Percentiles rank a stretch among this genome's conserved stretches.
These are phyloP conservation scores for Trichosporon faecale DNA, from an alignment of 1,284 basidiomycete genomes.

Conservation along the genomic window DNA sequence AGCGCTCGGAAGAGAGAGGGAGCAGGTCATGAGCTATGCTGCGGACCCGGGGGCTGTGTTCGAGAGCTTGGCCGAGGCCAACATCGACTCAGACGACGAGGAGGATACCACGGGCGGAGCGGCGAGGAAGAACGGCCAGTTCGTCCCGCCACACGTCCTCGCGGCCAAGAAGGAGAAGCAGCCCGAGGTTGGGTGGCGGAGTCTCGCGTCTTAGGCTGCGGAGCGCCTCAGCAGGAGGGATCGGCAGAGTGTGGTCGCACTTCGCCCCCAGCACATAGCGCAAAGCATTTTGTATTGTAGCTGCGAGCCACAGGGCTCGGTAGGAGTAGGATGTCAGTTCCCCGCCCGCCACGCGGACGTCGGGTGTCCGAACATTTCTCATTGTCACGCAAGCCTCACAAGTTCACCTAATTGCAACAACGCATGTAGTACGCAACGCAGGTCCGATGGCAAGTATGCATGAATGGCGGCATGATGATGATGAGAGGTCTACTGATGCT, in stretches of 20 bases:
- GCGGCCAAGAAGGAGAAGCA: conserved; percentile 30
- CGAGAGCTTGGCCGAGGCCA: conserved; percentile 37
- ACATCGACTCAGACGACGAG: conserved; percentile 26
- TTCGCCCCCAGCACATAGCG: neutral
- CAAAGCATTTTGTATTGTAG: neutral
- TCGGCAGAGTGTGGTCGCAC: neutral
- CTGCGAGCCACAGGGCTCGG: neutral
- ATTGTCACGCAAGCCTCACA: neutral
- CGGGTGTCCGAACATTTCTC: neutral
- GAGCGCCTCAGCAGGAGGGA: neutral
- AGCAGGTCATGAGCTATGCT: conserved; percentile 32
- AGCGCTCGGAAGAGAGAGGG: conserved; percentile 37
- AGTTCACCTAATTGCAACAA: neutral
- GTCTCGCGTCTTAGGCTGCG: conserved; percentile 16
- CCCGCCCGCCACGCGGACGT: too few species aligned
- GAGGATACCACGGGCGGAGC: conserved; percentile 23
- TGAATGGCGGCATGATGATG: conserved; percentile 2
- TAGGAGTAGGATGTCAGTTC: neutral
- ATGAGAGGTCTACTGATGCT: neutral
- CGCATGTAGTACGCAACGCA: neutral
- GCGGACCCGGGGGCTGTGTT: conserved; percentile 46
- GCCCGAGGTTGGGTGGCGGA: conserved; percentile 40
- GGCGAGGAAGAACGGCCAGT: conserved; percentile 28
- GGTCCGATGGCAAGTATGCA: conserved; percentile 1
- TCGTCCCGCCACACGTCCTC: conserved; percentile 46